Base-by-base conservation (phyloP, 805 yeast species). In the Kodamaea nitidulidarum region DNA sequence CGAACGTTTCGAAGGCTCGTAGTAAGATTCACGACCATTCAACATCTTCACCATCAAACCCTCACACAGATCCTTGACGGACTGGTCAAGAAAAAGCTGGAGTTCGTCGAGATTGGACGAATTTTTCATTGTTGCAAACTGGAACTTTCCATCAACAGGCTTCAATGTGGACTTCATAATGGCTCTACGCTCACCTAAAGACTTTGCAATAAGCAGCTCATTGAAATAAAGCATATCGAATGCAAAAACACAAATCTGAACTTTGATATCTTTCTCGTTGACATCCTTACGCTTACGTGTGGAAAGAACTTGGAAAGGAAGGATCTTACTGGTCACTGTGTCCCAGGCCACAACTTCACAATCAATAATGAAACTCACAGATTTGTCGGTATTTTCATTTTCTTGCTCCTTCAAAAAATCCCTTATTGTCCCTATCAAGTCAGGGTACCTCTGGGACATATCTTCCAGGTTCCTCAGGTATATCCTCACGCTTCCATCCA, bases 271-370 rank as follows among this genome's bases (percentile, higher is more conserved):
- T 29, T 82, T 81, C 38, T 82, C 81, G 40, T 85, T 81, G 4
- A 93, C 98, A 50, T 83, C 96, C 58, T 93, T 93, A 38, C 98
- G 76, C 63, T 93, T 93, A 59, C 98, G 77, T 0, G 98, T 93
- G 1, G 96, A 84, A 36, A 93, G 66, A 0, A 88, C 84, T 60
- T 93, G 98, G 63, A 93, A 93, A 1, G 98, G 98, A 41, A 93
- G 65, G 41, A 93, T 91, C 58, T 83, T 85, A n/a, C 77, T 60
- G 15, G 73, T 70, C 38, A 74, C 82, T 40, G 81, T 69, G 60
- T 91, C 96, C 95, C 95, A 93, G 0, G 98, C 98, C 7, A 93
- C 98, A 6, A 96, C 96, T 63, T 93, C 98, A 63, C 96, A 85
- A 58, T 93, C 98, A 42, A 93, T 60, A 42, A 93, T 88, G 59